phyloP scores from a whole-genome alignment of 2,329 filamentous ascomycete species.

The Erysiphe pulchra region DNA sequence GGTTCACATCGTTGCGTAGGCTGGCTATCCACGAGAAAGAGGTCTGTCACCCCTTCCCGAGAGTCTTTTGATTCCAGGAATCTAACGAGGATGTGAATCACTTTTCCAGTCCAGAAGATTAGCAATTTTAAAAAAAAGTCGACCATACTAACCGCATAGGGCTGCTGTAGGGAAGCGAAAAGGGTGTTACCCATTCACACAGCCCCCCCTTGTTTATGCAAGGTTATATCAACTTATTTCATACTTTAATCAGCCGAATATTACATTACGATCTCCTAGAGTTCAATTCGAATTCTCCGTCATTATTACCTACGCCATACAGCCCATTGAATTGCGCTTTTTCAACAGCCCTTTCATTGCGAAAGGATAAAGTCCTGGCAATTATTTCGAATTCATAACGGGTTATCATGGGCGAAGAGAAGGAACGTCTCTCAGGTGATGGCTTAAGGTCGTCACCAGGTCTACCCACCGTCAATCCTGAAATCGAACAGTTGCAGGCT shows the following conservation, averaged over 20 bases:
- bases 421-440: slow-evolving; percentile 63
- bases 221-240: background rate
- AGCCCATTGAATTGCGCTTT: background rate
- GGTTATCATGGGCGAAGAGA: slow-evolving; percentile 44
- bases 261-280: background rate
- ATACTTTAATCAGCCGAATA: background rate
- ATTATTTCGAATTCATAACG: background rate
- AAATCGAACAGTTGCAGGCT: slow-evolving; percentile 27
- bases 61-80: too few relatives aligned
- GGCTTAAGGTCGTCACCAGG: slow-evolving; percentile 34
- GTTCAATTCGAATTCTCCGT: background rate
- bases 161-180: background rate
- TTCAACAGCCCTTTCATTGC: background rate
- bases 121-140: background rate
- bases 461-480: slow-evolving; percentile 53
- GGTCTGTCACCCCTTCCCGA: too few relatives aligned
- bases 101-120: background rate
- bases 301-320: background rate
- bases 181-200: background rate
- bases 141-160: background rate
- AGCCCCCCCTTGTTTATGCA: background rate
- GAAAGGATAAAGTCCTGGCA: background rate
- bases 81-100: too few relatives aligned
- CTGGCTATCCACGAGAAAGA: too few relatives aligned
- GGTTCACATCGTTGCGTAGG: too few relatives aligned